A percentile compares a stretch with the other conserved stretches of the same genome.
phyloP scores from a whole-genome alignment of 2,329 filamentous ascomycete species.

The Pyrenophora teres region DNA sequence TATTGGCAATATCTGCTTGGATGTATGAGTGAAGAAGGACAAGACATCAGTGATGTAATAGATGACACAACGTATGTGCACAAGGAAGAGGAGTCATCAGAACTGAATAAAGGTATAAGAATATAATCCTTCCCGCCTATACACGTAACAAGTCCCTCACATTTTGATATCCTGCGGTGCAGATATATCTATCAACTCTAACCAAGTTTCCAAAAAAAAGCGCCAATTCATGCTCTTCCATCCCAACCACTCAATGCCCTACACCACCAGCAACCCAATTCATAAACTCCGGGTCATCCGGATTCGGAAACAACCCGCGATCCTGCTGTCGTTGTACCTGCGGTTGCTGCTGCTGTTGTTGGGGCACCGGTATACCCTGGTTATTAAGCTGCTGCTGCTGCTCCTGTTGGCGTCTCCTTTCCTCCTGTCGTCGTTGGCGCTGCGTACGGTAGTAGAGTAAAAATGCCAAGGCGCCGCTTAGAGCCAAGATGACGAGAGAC shows the following conservation, averaged over 20 bases:
- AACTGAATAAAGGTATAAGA: no score
- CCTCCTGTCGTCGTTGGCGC: slow-evolving; percentile 54
- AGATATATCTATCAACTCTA: no score
- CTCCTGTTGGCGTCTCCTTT: slow-evolving; percentile 35
- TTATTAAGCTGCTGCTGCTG: slow-evolving; percentile 38
- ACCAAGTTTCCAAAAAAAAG: no score
- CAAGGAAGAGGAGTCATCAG: no score
- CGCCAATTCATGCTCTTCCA: no score
- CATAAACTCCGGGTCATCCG: slow-evolving; percentile 68
- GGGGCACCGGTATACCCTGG: slow-evolving; percentile 16
- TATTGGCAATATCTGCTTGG: no score
- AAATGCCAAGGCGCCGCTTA: slow-evolving; percentile 74
- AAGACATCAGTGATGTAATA: no score
- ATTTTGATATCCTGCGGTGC: no score
- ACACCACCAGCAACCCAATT: slow-evolving; percentile 72
- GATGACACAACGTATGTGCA: no score
- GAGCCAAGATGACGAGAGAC: slow-evolving; percentile 78
- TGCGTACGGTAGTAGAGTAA: slow-evolving; percentile 82
- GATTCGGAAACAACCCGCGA: slow-evolving; percentile 66
- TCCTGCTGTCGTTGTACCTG: slow-evolving; percentile 46
- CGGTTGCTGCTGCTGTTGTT: slow-evolving; percentile 29
- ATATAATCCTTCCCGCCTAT: no score
- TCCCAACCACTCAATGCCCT: slow-evolving; percentile 55
- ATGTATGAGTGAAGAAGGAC: no score
- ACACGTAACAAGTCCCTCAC: no score